Conservation (phyloP, 768 basidiomycete species). For the Auricularia auricula-judae region DNA sequence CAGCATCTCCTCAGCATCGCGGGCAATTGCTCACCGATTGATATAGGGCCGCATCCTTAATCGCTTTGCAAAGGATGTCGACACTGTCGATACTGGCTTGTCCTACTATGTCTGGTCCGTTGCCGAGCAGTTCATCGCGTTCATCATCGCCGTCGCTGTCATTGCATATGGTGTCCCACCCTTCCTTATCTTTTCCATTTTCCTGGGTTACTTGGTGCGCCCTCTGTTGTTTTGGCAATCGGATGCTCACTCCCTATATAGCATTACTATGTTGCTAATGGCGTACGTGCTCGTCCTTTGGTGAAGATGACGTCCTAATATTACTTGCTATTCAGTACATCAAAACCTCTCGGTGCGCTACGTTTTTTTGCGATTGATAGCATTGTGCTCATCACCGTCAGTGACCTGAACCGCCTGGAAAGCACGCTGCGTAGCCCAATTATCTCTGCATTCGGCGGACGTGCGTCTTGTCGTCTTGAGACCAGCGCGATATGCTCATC, state of each 20-base stretch:
- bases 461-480: background rate
- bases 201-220: conserved; percentile 5
- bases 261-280: background rate
- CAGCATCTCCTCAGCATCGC: background rate
- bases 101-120: conserved; percentile 18
- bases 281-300: background rate
- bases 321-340: background rate
- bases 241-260: background rate
- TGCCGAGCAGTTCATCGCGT: conserved; percentile 16
- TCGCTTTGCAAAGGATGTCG: conserved; percentile 14
- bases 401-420: background rate
- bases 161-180: conserved; percentile 10
- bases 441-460: background rate
- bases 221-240: background rate
- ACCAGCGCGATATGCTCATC: too few relatives aligned
- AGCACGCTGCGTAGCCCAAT: background rate
- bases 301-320: background rate
- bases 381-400: conserved; percentile 1
- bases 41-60: background rate
- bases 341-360: background rate
- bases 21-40: background rate
- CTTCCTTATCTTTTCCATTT: conserved; percentile 5
- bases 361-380: background rate
- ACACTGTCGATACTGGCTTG: conserved; percentile 16
- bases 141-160: conserved; percentile 4